phyloP scores from a whole-genome alignment of 257 asterid species.

The Capsicum pubescens region DNA sequence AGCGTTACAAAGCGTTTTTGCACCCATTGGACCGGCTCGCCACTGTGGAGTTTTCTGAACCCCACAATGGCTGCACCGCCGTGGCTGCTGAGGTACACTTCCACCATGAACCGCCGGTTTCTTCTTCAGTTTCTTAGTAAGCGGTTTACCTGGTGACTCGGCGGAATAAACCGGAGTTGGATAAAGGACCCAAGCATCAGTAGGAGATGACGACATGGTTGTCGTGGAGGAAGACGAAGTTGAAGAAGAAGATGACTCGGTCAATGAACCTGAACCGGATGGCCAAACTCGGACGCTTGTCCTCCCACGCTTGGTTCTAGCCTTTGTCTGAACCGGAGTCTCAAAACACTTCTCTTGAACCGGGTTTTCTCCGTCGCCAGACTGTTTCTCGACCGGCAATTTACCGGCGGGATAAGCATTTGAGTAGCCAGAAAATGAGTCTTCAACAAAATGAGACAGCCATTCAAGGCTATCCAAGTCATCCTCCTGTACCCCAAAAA shows the following conservation, averaged over 20 bases:
- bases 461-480: slow-evolving; percentile 89
- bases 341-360: slow-evolving; percentile 30
- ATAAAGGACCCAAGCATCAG: slow-evolving; percentile 32
- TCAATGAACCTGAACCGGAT: slow-evolving; percentile 54
- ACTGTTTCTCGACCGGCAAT: slow-evolving; percentile 4
- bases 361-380: neutral
- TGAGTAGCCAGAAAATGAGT: slow-evolving; percentile 65
- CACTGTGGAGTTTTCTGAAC: slow-evolving; percentile 96
- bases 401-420: slow-evolving; percentile 42
- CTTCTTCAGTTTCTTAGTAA: slow-evolving; percentile 48
- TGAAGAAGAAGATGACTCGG: slow-evolving; percentile 58
- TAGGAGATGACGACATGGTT: slow-evolving; percentile 50
- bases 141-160: slow-evolving; percentile 45
- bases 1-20: slow-evolving; percentile 95
- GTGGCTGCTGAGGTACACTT: slow-evolving; percentile 51
- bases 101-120: slow-evolving; percentile 36
- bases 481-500: slow-evolving; percentile 54
- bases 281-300: slow-evolving; percentile 69
- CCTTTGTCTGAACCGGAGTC: slow-evolving; percentile 77
- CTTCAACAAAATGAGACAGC: slow-evolving; percentile 90
- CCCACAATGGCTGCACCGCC: slow-evolving; percentile 93
- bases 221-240: slow-evolving; percentile 63
- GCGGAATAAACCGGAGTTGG: slow-evolving; percentile 47
- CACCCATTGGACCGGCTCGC: slow-evolving; percentile 92
- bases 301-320: slow-evolving; percentile 76